Base-by-base conservation (phyloP, 495 filamentous ascomycete genomes). In the Tuber borchii region DNA sequence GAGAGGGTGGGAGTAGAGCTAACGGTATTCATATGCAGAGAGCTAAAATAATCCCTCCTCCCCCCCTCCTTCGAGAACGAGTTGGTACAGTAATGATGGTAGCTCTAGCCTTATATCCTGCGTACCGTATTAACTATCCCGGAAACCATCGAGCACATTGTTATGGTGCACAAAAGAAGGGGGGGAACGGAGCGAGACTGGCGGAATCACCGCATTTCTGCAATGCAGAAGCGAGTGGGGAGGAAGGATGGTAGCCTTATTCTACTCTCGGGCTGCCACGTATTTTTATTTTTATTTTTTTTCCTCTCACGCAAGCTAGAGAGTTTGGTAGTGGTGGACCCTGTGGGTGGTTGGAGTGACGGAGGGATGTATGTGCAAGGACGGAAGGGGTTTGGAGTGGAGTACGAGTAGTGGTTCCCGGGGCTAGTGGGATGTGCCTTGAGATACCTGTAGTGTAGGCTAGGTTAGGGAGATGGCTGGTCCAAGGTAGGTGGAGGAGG, bases 21-120 rank as follows among this genome's bases (percentile, higher is more conserved):
- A 61, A 61, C 12, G 10, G 51, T 26, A 12, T 31, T 61, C n/a
- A 9, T 61, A 61, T 61, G n/a, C n/a, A 61, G 3, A 14, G 22
- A 2, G 22, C 22, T 3, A 56, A 56, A 56, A 26, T 37, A 56
- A n/a, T 12, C 48, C 56, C 56, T 22, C 48, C 22, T 12, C 48
- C 56, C 56, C 6, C 48, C 22, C 20, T 7, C 20, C 34, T 37
- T 37, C 1, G n/a, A 31, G 26, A 65, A 10, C 2, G 10, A 14
- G 51, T 17, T 31, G 26, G 56, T 65, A 14, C 26, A 17, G 26
- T 1, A n/a, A 7, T 65, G 31, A 65, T 34, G 26, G 26, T 7
- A 65, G 56, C 56, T 19, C 56, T 26, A 65, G 56, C 56, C 56
- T 65, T 65, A 34, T 65, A 34, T 65, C 26, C 56, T 65, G 56